Evolutionary conservation across 228 moss, liverwort and hornwort genomes (phyloP), one percentile per base, ranked within the genome.

Genomic region (Sphagnum fallax): DNA sequence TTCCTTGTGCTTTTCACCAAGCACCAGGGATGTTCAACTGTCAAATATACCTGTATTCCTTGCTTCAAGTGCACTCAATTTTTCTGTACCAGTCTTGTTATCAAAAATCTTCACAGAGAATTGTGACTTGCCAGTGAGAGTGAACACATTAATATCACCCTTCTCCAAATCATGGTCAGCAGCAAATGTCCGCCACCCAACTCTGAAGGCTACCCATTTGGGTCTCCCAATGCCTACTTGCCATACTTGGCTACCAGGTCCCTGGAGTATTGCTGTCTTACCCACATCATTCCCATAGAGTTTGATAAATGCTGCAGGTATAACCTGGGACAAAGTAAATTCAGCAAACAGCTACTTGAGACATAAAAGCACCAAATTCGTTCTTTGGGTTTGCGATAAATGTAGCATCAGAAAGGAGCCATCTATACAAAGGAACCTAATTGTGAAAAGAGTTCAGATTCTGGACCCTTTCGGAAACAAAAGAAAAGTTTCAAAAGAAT

Each of bases 191-290:
- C 82, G 78, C 82, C 82, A 82, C 52, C 76, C 82, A 5, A 78
- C 82, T 79, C 82, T 65, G 59, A 82, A 82, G 61, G 82, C 82
- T 47, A 82, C 82, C 78, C 82, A 82, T 32, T 82, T 82, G 4
- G 82, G 82, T 48, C 82, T 75, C 53, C 78, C 73, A 18, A 82
- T 78, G 6, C 82, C 82, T 65, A 82, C 82, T 69, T 79, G 78
- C 82, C 82, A 82, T 50, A 71, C 73, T 65, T 79, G 73, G 52
- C 82, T 79, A 71, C 82, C 76, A 48, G 78, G 79, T 52, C 82
- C 82, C 6, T 76, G 66, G 6, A 82, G 52, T 10, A 76, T 66
- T 11, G 82, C 82, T 8, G 82, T 78, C 52, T 78, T 78, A 48
- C 79, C 82, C 1, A 82, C 78, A 52, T 82, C 82, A 53, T 76